Conservation (phyloP, 768 basidiomycete species). For the Astraeus odoratus region DNA sequence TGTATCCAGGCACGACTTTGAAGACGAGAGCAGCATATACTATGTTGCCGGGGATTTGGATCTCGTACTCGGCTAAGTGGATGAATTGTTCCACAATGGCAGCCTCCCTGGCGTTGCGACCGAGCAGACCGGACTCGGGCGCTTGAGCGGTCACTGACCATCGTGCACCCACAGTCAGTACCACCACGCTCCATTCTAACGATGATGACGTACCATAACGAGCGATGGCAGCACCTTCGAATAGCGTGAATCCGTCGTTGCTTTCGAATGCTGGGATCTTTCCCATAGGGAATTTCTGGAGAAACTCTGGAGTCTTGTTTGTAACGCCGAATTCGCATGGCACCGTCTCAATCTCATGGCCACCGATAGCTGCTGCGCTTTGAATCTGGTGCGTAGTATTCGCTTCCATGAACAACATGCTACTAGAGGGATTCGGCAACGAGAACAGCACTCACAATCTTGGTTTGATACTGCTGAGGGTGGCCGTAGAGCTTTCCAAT, state of each 20-base stretch:
- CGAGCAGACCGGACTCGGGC: slow-evolving; percentile 3
- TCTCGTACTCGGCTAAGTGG: slow-evolving; percentile 6
- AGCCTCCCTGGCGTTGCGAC: slow-evolving; percentile 1
- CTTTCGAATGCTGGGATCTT: slow-evolving; percentile 7
- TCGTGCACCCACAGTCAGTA: neutral
- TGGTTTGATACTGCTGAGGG: slow-evolving; percentile 34
- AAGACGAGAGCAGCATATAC: neutral
- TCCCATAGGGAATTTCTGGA: slow-evolving; percentile 1
- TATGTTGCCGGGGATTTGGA: neutral
- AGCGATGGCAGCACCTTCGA: slow-evolving; percentile 7
- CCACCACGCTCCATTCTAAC: neutral
- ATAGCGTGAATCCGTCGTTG: slow-evolving; percentile 1
- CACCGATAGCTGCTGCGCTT: neutral
- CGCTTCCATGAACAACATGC: neutral
- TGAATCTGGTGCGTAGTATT: neutral
- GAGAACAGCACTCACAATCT: slow-evolving; percentile 30
- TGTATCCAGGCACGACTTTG: neutral
- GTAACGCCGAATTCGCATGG: slow-evolving; percentile 8
- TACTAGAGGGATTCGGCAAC: neutral
- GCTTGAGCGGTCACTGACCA: slow-evolving; percentile 3
- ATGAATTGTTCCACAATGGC: slow-evolving; percentile 7
- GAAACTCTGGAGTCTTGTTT: slow-evolving; percentile 6
- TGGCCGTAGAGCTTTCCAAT: slow-evolving; percentile 53
- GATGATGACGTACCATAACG: slow-evolving; percentile 4
- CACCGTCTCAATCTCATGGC: slow-evolving; percentile 3